Evolutionary conservation across 2,329 filamentous ascomycete species (phyloP), one percentile per base, ranked within the genome.

Genomic region (Thelonectria blattea): DNA sequence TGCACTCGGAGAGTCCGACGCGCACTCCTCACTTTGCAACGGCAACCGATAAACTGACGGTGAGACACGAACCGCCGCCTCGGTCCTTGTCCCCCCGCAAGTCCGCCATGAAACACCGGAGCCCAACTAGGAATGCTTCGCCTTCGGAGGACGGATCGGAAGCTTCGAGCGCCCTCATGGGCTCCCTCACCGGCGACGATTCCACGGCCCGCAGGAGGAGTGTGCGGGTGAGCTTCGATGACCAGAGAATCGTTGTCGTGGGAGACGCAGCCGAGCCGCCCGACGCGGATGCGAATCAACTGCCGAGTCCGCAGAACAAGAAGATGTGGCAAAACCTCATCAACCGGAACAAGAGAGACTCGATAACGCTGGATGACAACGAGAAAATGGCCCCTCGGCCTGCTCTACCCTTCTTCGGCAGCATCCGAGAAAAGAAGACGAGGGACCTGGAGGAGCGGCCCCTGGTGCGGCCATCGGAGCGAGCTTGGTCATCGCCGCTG

Each of bases 171-270:
- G 73, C 68, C 47, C 66, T 57, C 24, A 65, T 66, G 34, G 71
- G 68, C 12, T 65, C 68, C 15, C 67, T 60, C 5, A 51, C 53
- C 5, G 69, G 71, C 7, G 78, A 81, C 2, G 82, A 85, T 11
- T 24, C 68, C 1, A 50, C 68, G 2, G 68, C 75, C 17, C 80
- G 85, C 60, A 92, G 87, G 76, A 92, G 89, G 74, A 84, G 82
- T 41, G 85, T 85, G 1, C 82, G 91, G 22, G 91, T 93, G 48
- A 97, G 92, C 76, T 97, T 93, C 71, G 89, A 92, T 64, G 89
- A 92, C 51, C 83, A 84, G 34, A 81, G 76, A n/a, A 84, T 81
- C 9, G 76, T 84, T 10, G 76, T 86, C 2, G 80, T 86, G 20
- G 83, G 82, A 7, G 80, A 86, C 52, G 75, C 81, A 10, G 75